These are phyloP conservation scores for Pseudogymnoascus pannorum DNA, from an alignment of 2,329 filamentous ascomycete species.

Conservation along the genomic window DNA sequence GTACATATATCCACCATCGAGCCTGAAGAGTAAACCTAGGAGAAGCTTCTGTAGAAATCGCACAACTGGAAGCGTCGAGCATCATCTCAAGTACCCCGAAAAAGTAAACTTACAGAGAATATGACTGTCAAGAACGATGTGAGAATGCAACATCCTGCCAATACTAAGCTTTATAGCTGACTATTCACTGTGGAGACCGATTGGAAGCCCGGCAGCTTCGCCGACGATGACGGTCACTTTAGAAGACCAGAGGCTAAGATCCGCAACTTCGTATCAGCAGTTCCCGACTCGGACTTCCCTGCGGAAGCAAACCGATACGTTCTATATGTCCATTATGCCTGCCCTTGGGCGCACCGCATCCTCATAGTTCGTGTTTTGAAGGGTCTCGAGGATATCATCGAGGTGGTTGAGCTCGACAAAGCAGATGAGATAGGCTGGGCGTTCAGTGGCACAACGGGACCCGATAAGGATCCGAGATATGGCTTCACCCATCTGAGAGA, in stretches of 20 bases:
- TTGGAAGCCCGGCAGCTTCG: background rate
- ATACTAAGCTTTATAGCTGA: background rate
- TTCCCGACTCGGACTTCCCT: constrained; percentile 16
- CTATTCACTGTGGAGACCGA: background rate
- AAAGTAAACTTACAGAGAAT: background rate
- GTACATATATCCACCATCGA: background rate
- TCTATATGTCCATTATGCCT: background rate
- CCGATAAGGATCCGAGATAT: background rate
- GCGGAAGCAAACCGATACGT: constrained; percentile 69
- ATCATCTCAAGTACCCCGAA: background rate
- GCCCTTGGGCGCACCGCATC: constrained; percentile 57
- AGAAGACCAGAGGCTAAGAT: constrained; percentile 77
- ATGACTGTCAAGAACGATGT: background rate
- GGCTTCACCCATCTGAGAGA: constrained; percentile 58
- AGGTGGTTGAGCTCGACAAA: constrained; percentile 34
- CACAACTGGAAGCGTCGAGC: background rate
- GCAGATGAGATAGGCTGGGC: background rate
- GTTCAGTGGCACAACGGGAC: background rate
- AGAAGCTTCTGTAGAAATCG: background rate
- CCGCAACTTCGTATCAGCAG: constrained; percentile 50
- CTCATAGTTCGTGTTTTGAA: constrained; percentile 68
- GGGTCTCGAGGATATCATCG: constrained; percentile 62
- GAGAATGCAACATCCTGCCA: background rate
- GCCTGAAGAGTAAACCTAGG: background rate
- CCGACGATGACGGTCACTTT: constrained; percentile 81